Base-by-base conservation (phyloP, 495 filamentous ascomycete species). In the Haplographium delicatum region DNA sequence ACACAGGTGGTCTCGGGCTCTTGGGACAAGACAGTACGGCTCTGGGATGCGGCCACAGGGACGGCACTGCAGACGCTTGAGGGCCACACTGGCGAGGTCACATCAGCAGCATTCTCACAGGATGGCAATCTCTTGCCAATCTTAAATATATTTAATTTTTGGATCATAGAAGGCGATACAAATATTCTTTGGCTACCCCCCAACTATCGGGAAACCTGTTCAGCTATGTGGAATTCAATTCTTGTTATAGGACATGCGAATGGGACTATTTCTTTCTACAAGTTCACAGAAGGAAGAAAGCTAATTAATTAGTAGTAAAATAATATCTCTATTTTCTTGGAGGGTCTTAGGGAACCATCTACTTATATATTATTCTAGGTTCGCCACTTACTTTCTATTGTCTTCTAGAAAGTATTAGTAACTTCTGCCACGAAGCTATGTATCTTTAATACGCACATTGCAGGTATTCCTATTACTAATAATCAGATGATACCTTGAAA, bases 161-260 rank as follows among this genome's bases (percentile, higher is more conserved):
- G 44, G 44, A 4, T 47, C 30, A 5, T 18, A 38, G 49, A 13
- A 30, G 46, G 31, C 3, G 24, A 4, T 10, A 7, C 46, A 18
- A 49, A 39, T 9, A 5, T 38, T 49, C 33, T 50, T 19, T 50
- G 47, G 47, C 47, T 50, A 23, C 31, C 47, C 25, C 1, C 37
- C 41, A 23, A 26, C 25, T 50, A 40, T 41, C 31, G 34, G 25
- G n/a, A n/a, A n/a, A 31, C 31, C 7, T 50, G 47, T 50, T 2
- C 24, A 50, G 37, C 47, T 25, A 26, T 41, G 2, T 41, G 31
- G 33, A 25, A 25, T 16, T 11, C 3, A 40, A 50, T 6, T 9
- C 11, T 50, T 25, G 47, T 23, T 10, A 26, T 50, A 18, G 47
- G 47, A 25, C 20, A 41, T 28, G 4, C 33, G 16, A 40, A 31